These are phyloP conservation scores for Ophiocordyceps camponoti-saundersi DNA, from an alignment of 2,329 filamentous ascomycete genomes.

Conservation along the genomic window DNA sequence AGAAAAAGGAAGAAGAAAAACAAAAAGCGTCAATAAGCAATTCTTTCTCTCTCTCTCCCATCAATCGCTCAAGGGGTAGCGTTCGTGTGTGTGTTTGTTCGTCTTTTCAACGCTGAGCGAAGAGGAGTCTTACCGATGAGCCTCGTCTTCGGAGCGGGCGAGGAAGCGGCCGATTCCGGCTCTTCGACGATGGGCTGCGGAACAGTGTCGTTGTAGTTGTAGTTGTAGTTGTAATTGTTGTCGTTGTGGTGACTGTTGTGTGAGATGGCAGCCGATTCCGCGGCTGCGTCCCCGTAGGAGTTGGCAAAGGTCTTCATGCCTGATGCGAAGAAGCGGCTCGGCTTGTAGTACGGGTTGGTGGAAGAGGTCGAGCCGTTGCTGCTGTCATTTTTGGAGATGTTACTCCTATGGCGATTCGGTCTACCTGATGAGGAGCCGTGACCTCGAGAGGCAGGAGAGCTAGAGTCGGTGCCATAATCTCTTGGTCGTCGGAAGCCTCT, in stretches of 20 bases:
- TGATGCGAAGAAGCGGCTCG: constrained; percentile 6
- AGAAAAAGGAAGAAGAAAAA: not conserved
- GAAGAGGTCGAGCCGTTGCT: constrained; percentile 9
- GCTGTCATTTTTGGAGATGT: not conserved
- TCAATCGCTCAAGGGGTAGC: no score
- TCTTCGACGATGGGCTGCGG: constrained; percentile 19
- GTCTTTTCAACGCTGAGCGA: no score
- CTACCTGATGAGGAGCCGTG: not conserved
- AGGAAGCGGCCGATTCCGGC: constrained; percentile 9
- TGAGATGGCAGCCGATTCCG: no score
- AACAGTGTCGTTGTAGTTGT: constrained; percentile 5
- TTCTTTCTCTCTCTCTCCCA: no score
- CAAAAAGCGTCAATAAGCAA: not conserved
- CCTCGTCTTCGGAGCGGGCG: constrained; percentile 8
- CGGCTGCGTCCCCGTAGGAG: not conserved
- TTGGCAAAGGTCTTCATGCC: not conserved
- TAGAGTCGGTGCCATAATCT: not conserved
- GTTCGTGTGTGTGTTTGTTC: not conserved
- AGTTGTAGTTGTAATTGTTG: not conserved
- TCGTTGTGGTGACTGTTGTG: not conserved
- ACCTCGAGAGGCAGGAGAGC: not conserved
- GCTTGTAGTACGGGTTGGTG: constrained; percentile 18
- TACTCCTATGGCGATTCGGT: not conserved
- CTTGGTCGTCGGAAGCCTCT: not conserved
- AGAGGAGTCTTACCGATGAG: constrained; percentile 7